Percentiles rank a stretch among this genome's conserved stretches.
phyloP scores from a whole-genome alignment of 2,329 filamentous ascomycete genomes.

The Ilyonectria robusta region DNA sequence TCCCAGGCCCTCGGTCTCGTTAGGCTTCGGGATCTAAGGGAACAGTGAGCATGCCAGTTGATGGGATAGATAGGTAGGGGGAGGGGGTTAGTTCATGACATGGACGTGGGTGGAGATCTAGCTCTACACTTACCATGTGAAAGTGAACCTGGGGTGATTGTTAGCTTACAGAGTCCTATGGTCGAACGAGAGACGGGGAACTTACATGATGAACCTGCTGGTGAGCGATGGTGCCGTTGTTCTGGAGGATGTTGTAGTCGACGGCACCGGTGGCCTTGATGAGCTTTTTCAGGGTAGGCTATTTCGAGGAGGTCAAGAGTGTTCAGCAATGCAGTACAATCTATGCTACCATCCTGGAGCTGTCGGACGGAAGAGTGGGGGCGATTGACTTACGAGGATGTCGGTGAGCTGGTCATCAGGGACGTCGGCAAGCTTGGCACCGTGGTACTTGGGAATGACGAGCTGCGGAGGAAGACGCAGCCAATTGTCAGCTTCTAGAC shows the following conservation, averaged over 20 bases:
- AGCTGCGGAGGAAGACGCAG: slow-evolving; percentile 69
- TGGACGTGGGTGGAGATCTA: neutral
- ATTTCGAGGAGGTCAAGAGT: neutral
- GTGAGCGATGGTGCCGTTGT: slow-evolving; percentile 93
- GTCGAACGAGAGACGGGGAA: slow-evolving; percentile 29
- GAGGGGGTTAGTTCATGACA: neutral
- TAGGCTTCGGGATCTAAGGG: slow-evolving; percentile 91
- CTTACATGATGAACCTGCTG: slow-evolving; percentile 92
- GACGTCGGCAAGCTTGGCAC: slow-evolving; percentile 91
- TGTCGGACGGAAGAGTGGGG: neutral
- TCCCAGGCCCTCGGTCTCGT: slow-evolving; percentile 82
- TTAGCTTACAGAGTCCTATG: slow-evolving; percentile 9
- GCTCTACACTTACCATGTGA: slow-evolving; percentile 78
- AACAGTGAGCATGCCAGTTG: slow-evolving; percentile 12
- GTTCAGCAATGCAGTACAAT: slow-evolving; percentile 16
- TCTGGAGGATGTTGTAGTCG: slow-evolving; percentile 96
- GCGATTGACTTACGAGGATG: slow-evolving; percentile 74
- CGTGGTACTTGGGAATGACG: slow-evolving; percentile 96
- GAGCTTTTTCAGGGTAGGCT: slow-evolving; percentile 81
- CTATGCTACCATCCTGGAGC: neutral
- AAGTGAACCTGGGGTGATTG: slow-evolving; percentile 80
- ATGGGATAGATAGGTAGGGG: neutral
- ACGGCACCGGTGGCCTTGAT: slow-evolving; percentile 80
- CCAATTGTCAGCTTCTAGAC: slow-evolving; percentile 23
- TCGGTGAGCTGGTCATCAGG: slow-evolving; percentile 90